Conservation (phyloP, 202 grass and related monocot genomes). For the Tripidium arundinaceum region DNA sequence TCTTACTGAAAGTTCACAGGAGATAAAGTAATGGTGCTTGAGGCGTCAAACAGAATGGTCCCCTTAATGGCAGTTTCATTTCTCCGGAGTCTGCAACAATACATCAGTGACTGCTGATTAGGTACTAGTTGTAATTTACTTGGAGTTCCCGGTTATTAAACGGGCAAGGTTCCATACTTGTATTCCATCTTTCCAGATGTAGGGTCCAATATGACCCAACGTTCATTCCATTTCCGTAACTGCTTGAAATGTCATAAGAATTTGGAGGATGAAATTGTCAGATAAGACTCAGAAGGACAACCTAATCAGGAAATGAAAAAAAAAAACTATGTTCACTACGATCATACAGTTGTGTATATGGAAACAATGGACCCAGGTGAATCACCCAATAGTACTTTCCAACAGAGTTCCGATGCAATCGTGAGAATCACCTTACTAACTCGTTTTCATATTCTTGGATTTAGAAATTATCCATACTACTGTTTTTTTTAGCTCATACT, state of each 20-base stretch:
- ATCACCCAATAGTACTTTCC: not conserved
- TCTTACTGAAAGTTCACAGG: conserved; percentile 99
- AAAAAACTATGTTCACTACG: not conserved
- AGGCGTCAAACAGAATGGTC: conserved; percentile 76
- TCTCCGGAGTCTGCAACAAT: conserved; percentile 62
- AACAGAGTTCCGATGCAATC: not conserved
- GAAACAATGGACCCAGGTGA: not conserved
- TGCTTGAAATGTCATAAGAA: conserved; percentile 31
- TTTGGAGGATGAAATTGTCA: conserved; percentile 10
- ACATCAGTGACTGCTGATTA: not conserved
- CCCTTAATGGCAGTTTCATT: conserved; percentile 76
- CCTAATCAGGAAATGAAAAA: not conserved
- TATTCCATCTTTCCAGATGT: conserved; percentile 99
- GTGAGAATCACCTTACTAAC: too few species aligned
- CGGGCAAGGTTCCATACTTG: conserved; percentile 51
- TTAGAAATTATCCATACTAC: too few species aligned
- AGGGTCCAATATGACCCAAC: conserved; percentile 96
- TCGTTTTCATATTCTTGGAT: too few species aligned
- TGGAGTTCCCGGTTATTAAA: conserved; percentile 13
- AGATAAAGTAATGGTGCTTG: conserved; percentile 93
- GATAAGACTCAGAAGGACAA: not conserved
- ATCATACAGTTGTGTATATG: not conserved
- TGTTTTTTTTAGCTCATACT: too few species aligned
- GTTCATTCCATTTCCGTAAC: conserved; percentile 96
- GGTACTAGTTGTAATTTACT: not conserved